Conservation (phyloP, 2,329 filamentous ascomycete genomes). For the Pezicula carpinea region DNA sequence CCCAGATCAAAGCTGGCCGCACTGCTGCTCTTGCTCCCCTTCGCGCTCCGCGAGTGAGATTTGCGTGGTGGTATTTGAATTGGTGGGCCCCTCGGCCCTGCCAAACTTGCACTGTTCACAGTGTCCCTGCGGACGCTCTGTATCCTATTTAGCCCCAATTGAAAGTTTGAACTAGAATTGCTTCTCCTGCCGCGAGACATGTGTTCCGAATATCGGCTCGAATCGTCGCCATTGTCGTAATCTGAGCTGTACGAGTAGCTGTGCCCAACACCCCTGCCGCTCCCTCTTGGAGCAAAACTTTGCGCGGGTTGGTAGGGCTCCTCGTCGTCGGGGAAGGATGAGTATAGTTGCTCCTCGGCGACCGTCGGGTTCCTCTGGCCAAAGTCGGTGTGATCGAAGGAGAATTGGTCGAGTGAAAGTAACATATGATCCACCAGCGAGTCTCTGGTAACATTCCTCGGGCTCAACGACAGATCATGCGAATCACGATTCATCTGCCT, state of each 20-base stretch:
- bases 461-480: constrained; percentile 80
- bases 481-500: constrained; percentile 22
- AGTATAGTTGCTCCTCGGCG: constrained; percentile 25
- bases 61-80: constrained; percentile 37
- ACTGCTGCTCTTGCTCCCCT: constrained; percentile 69
- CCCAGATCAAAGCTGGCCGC: constrained; percentile 63
- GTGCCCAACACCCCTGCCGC: constrained; percentile 29
- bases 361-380: constrained; percentile 18
- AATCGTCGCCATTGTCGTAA: constrained; percentile 49
- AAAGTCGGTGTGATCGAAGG: constrained; percentile 36
- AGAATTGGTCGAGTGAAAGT: constrained; percentile 82
- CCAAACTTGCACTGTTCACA: constrained; percentile 30
- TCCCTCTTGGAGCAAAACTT: constrained; percentile 18
- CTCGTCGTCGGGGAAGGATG: constrained; percentile 21
- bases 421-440: constrained; percentile 96
- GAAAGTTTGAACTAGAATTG: constrained; percentile 75
- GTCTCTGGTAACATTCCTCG: constrained; percentile 73
- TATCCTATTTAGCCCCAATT: constrained; percentile 53
- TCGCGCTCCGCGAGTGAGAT: constrained; percentile 51
- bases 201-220: constrained; percentile 45
- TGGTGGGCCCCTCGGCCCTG: constrained; percentile 25
- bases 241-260: constrained; percentile 59
- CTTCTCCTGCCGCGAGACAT: constrained; percentile 61
- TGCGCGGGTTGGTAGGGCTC: constrained; percentile 21
- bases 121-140: constrained; percentile 49